A percentile compares a stretch with the other conserved stretches of the same genome.
Conservation (phyloP, 352 stramenopile species). For the Phytophthora crassamura region DNA sequence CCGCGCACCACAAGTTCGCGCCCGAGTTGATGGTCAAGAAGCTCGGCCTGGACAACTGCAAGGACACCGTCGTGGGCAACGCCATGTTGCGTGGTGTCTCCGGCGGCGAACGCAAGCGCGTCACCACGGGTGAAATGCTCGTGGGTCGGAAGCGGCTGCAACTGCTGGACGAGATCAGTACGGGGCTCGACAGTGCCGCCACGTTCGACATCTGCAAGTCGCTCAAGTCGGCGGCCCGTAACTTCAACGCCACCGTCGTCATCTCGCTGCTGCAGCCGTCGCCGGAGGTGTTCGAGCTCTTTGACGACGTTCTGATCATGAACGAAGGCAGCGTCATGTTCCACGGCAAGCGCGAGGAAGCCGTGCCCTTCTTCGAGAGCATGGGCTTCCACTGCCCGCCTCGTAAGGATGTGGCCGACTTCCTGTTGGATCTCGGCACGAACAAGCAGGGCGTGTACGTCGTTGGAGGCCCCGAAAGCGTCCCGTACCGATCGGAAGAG, state of each 20-base stretch:
- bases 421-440: slow-evolving; percentile 29
- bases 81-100: slow-evolving; percentile 59
- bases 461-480: slow-evolving; percentile 1
- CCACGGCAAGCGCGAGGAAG: slow-evolving; percentile 51
- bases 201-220: slow-evolving; percentile 87
- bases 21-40: slow-evolving; percentile 49
- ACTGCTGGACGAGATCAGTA: slow-evolving; percentile 85
- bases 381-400: slow-evolving; percentile 55
- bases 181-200: slow-evolving; percentile 51
- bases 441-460: slow-evolving; percentile 30
- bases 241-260: slow-evolving; percentile 57
- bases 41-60: slow-evolving; percentile 59
- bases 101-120: slow-evolving; percentile 55
- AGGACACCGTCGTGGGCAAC: slow-evolving; percentile 70
- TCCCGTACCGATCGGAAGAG: slow-evolving; percentile 40
- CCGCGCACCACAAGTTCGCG: slow-evolving; percentile 41
- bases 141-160: slow-evolving; percentile 75
- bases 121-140: slow-evolving; percentile 72
- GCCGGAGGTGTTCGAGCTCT: slow-evolving; percentile 61
- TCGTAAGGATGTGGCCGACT: slow-evolving; percentile 33
- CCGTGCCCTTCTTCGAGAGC: slow-evolving; percentile 54
- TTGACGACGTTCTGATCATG: slow-evolving; percentile 63
- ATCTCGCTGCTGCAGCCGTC: slow-evolving; percentile 54
- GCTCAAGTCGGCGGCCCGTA: slow-evolving; percentile 55
- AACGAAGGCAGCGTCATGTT: slow-evolving; percentile 63